Evolutionary conservation across 495 filamentous ascomycete species (phyloP), one percentile per base, ranked within the genome.

Genomic region (Lichina pygmaea): DNA sequence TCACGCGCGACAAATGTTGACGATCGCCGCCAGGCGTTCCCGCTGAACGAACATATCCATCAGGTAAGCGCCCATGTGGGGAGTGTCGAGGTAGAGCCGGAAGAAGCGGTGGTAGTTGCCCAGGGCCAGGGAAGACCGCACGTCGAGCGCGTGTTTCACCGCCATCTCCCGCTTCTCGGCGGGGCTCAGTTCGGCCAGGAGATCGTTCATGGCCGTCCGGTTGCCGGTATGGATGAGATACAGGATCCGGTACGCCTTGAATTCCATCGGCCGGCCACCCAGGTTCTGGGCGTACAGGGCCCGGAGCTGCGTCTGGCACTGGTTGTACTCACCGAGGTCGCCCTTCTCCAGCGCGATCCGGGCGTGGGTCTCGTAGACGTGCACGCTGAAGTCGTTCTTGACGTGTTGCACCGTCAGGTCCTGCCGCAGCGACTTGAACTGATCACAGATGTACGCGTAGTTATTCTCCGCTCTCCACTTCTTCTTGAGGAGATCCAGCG

Each of bases 281-380:
- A 93, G 65, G 50, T 80, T 76, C 61, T 80, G 72, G 58, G 69
- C 68, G 59, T 99, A 94, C 52, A 99, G 66, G 47, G 77, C 81
- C 55, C 81, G 78, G 55, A 99, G 71, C 65, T 95, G 89, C 49
- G 89, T 93, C 66, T 95, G 91, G 60, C 89, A 99, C 72, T 99
- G 89, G 68, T 99, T 99, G 84, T 95, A 99, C 89, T 99, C 89
- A 99, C 89, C 86, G 65, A 94, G 71, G 68, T 99, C 89, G 58
- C 79, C 85, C 71, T 91, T 94, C 67, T 99, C 89, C 57, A 99
- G 66, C 49, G 89, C 89, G 63, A 99, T 95, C 39, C 89, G 77
- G 44, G 86, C 91, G 64, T 99, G 91, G 48, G 86, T 84, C 66
- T 99, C 89, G 60, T 99, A 99, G 42, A 93, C 89, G 48, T 67